These are phyloP conservation scores for Mycena floridula DNA, from an alignment of 768 basidiomycete species.

Conservation along the genomic window DNA sequence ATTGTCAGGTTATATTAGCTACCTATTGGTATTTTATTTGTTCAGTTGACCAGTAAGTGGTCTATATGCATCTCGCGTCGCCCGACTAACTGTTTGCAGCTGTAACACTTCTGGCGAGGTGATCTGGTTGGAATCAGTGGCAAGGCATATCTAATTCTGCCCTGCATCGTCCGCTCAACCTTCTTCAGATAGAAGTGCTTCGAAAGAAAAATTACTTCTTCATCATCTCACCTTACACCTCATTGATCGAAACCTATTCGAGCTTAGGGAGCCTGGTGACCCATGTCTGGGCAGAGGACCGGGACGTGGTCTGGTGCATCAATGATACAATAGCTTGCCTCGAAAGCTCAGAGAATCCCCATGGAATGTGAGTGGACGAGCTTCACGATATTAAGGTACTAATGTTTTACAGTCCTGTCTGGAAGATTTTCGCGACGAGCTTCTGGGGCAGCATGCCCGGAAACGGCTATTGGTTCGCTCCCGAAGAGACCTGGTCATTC, in stretches of 20 bases:
- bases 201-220: slow-evolving; percentile 6
- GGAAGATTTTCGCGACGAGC: slow-evolving; percentile 10
- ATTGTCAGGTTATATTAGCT: too few relatives aligned
- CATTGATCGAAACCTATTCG: slow-evolving; percentile 5
- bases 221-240: slow-evolving; percentile 9
- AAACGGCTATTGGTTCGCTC: slow-evolving; percentile 5
- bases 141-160: neutral
- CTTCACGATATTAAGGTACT: neutral
- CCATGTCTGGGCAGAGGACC: slow-evolving; percentile 9
- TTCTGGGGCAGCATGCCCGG: slow-evolving; percentile 10
- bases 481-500: slow-evolving; percentile 8
- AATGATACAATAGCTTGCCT: slow-evolving; percentile 3
- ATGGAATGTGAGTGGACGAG: slow-evolving; percentile 6
- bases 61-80: too few relatives aligned
- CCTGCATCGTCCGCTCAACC: too few relatives aligned
- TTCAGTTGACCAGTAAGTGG: too few relatives aligned
- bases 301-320: slow-evolving; percentile 9
- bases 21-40: too few relatives aligned
- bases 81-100: too few relatives aligned
- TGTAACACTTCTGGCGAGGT: slow-evolving; percentile 1
- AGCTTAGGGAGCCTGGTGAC: slow-evolving; percentile 7
- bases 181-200: slow-evolving; percentile 5
- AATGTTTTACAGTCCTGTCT: slow-evolving; percentile 4
- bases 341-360: slow-evolving; percentile 8
- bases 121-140: neutral